phyloP scores from a whole-genome alignment of 2,329 filamentous ascomycete species.

The Epichloe typhina region DNA sequence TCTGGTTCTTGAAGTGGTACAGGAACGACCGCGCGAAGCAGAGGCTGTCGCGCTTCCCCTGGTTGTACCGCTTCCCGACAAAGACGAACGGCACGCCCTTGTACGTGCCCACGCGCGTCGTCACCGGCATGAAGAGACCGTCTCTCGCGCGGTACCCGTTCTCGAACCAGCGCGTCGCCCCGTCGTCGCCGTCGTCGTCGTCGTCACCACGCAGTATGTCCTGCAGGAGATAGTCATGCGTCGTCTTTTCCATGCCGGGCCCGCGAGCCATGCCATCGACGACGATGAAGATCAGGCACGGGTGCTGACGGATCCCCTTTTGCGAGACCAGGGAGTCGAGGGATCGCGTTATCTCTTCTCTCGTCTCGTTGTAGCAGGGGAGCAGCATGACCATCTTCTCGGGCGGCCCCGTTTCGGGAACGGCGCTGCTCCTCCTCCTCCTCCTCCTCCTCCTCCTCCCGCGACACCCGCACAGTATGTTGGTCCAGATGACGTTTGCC shows the following conservation, averaged over 20 bases:
- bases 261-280: slow-evolving; percentile 34
- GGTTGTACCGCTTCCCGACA: slow-evolving; percentile 35
- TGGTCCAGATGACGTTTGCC: slow-evolving; percentile 17
- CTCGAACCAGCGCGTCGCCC: slow-evolving; percentile 21
- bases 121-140: slow-evolving; percentile 31
- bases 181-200: slow-evolving; percentile 17
- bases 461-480: slow-evolving; percentile 17
- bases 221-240: slow-evolving; percentile 31
- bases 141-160: slow-evolving; percentile 33
- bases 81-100: slow-evolving; percentile 32
- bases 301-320: slow-evolving; percentile 27
- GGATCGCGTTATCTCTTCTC: slow-evolving; percentile 28
- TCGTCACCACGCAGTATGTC: slow-evolving; percentile 26
- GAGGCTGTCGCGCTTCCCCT: slow-evolving; percentile 35
- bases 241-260: slow-evolving; percentile 33
- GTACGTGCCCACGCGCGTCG: slow-evolving; percentile 29
- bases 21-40: slow-evolving; percentile 36
- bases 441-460: slow-evolving; percentile 11
- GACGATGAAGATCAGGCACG: slow-evolving; percentile 31
- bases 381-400: slow-evolving; percentile 32
- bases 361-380: slow-evolving; percentile 37
- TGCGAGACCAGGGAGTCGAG: slow-evolving; percentile 33
- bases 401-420: slow-evolving; percentile 10
- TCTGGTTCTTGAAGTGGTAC: slow-evolving; percentile 29
- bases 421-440: not conserved